Evolutionary conservation across 2,329 filamentous ascomycete species (phyloP).

Genomic region (Phaeoacremonium minimum): DNA sequence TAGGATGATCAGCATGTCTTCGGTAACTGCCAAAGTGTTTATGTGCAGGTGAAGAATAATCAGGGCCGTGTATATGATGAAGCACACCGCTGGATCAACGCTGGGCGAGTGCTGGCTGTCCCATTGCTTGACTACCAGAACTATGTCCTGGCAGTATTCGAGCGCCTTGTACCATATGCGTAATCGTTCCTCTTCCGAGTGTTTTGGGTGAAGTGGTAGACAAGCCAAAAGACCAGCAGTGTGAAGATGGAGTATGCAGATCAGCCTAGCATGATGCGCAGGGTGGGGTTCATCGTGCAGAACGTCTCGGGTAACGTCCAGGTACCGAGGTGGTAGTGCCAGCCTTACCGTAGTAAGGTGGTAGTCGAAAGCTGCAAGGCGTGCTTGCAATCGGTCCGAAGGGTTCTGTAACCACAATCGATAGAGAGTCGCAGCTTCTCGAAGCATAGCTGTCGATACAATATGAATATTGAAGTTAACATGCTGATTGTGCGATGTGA

Average conservation of each 20-base stretch:
- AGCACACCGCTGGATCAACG: conserved; percentile 27
- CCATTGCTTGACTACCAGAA: conserved; percentile 22
- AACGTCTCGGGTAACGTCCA: conserved; percentile 23
- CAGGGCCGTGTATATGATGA: conserved; percentile 22
- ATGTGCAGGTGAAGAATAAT: conserved; percentile 22
- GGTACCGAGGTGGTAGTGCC: background rate
- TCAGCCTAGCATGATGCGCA: conserved; percentile 19
- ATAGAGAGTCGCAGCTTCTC: conserved; percentile 16
- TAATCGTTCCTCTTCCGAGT: background rate
- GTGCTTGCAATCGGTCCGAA: conserved; percentile 13
- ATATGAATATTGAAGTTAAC: conserved; percentile 20
- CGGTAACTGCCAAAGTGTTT: background rate
- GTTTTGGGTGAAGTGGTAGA: conserved; percentile 17
- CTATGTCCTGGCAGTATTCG: conserved; percentile 23
- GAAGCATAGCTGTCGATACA: conserved; percentile 18
- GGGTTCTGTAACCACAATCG: conserved; percentile 14
- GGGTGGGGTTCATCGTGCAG: conserved; percentile 17
- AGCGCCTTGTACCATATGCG: conserved; percentile 20
- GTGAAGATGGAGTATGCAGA: conserved; percentile 18
- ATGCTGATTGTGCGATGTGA: conserved; percentile 12
- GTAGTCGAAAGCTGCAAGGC: background rate
- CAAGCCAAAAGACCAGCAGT: conserved; percentile 14
- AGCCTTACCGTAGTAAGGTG: background rate
- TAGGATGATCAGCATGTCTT: background rate
- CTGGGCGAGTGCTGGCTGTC: conserved; percentile 20